Conservation (phyloP, 768 basidiomycete genomes). For the Amanita thiersii region DNA sequence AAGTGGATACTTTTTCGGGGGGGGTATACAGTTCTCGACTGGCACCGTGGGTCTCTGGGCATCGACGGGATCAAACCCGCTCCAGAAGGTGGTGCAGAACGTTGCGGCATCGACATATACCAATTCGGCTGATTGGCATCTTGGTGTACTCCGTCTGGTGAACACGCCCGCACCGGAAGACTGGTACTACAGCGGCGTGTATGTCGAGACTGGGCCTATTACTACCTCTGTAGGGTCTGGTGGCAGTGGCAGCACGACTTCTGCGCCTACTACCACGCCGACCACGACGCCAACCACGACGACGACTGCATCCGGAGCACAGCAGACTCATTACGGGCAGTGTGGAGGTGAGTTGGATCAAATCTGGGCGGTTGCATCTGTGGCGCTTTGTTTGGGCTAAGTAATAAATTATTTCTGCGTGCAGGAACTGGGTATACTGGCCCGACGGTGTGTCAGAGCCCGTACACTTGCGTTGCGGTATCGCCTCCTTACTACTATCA, state of each 20-base stretch:
- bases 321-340: constrained; percentile 40
- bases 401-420: neutral
- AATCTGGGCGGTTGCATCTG: neutral
- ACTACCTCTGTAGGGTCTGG: constrained; percentile 42
- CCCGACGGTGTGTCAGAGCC: constrained; percentile 33
- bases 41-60: constrained; percentile 52
- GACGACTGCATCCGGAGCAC: constrained; percentile 27
- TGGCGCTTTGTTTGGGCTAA: too few species aligned
- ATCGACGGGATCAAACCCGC: constrained; percentile 37
- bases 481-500: constrained; percentile 49
- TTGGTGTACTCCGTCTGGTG: constrained; percentile 51
- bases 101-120: constrained; percentile 42
- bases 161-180: constrained; percentile 40
- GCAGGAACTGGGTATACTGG: constrained; percentile 37
- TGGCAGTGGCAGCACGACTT: constrained; percentile 12
- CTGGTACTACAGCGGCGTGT: constrained; percentile 55
- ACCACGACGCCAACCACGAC: constrained; percentile 18
- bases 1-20: too few species aligned
- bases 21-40: constrained; percentile 38
- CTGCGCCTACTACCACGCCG: constrained; percentile 12
- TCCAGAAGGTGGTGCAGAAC: constrained; percentile 42
- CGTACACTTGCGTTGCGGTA: constrained; percentile 36
- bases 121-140: constrained; percentile 54
- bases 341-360: constrained; percentile 33
- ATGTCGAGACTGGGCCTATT: constrained; percentile 48